Evolutionary conservation across 2,329 filamentous ascomycete genomes (phyloP).

Genomic region (Amylocarpus encephaloides): DNA sequence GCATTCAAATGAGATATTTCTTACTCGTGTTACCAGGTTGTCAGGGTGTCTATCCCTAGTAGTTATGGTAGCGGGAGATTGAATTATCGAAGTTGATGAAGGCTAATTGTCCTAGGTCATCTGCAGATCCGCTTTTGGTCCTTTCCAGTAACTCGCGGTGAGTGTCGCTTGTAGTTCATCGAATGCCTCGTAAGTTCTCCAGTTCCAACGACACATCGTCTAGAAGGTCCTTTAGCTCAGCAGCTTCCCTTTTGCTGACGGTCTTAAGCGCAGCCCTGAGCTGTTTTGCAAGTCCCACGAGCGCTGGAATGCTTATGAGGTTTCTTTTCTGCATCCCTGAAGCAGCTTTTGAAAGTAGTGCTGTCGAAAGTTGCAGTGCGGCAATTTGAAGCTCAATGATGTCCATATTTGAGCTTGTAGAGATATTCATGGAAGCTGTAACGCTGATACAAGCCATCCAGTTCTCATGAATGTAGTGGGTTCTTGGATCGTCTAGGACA

Average conservation of each 20-base stretch:
- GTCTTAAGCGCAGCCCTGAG: conserved; percentile 29
- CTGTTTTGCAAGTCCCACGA: conserved; percentile 43
- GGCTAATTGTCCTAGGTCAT: no score
- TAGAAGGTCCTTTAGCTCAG: conserved; percentile 38
- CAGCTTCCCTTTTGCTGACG: conserved; percentile 23
- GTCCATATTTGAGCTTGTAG: conserved; percentile 7
- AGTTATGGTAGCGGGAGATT: no score
- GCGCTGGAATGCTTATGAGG: conserved; percentile 43
- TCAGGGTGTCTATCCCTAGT: no score
- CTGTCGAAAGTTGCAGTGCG: conserved; percentile 48
- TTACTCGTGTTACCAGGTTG: no score
- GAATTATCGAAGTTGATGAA: no score
- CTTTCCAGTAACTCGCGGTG: no score
- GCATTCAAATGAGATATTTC: no score
- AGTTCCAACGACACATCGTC: conserved; percentile 37
- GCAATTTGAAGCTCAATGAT: conserved; percentile 45
- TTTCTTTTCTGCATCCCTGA: conserved; percentile 45
- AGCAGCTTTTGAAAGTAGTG: conserved; percentile 42
- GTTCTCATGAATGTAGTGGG: conserved; percentile 39
- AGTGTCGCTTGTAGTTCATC: not conserved
- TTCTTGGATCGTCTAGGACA: conserved; percentile 42
- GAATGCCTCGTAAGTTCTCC: conserved; percentile 11
- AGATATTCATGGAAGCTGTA: conserved; percentile 36
- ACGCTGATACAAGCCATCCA: conserved; percentile 52
- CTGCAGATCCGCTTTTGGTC: no score